Base-by-base conservation (phyloP, 1,139 yeast species). In the Kluyveromyces marxianus region DNA sequence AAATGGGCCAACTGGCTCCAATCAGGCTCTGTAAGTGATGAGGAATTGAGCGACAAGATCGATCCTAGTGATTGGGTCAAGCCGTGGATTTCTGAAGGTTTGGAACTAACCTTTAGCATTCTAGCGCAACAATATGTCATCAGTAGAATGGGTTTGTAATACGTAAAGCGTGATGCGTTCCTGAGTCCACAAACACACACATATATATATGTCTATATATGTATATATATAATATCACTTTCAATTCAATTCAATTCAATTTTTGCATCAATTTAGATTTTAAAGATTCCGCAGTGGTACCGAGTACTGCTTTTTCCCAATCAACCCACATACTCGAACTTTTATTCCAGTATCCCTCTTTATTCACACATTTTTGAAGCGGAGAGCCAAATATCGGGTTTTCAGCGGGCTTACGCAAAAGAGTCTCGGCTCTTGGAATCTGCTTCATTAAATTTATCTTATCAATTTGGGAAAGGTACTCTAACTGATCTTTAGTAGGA, bases 31-130 rank as follows among this genome's bases (percentile, higher is more conserved):
- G 67, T 67, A 24, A 63, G 63, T 36, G 63, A 66, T 35, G 55
- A 48, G 5, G 60, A 54, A 3, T 55, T 58, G 3, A 72, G 65
- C 14, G 72, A 66, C 7, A 76, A 70, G n/a, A 77, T 89, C 37
- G 96, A 90, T 63, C 97, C 97, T 8, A 74, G 88, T 44, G 96
- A 87, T 53, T 92, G 98, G 98, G 95, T 92, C n/a, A 75, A 78
- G 44, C 92, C 80, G 49, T 90, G 97, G 97, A 76, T 92, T 37
- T 83, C 79, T 58, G 87, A 85, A 55, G 95, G 96, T 0, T 71
- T 92, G 47, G 79, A 81, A 31, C 73, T 89, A 54, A 74, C 89
- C 32, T 77, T 90, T 52, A 97, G 96, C 7, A 83, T 87, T 1
- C 70, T 87, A 35, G 95, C 97, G 1, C 98, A 92, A 65, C 79